Evolutionary conservation across 441 rosid genomes (phyloP), one percentile per base, ranked within the genome.

Genomic region (Geranium incanum): DNA sequence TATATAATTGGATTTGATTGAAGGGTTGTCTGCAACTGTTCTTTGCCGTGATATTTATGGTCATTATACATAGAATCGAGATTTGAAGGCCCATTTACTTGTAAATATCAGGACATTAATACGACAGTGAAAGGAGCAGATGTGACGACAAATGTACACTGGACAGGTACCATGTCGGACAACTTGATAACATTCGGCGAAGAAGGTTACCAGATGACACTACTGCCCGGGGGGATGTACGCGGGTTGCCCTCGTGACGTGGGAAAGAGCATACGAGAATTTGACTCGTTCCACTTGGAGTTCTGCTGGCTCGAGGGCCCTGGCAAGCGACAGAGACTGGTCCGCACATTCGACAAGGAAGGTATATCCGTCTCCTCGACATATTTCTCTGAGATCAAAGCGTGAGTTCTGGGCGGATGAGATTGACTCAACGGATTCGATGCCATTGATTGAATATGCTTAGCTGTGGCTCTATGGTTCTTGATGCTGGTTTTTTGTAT

Each of bases 281-380:
- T 87, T 2, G 87, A 79, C 78, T 83, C 96, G 0, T 94, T 94
- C 74, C 98, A 91, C 76, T 74, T 94, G 73, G 97, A 94, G 71
- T 90, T 94, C 69, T 86, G 97, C 76, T 91, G 97, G 98, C 85
- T 88, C 7, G 93, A 89, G 77, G 74, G 87, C 1, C 77, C 93
- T 0, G 82, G 81, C 21, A 85, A 82, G 83, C 86, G 97, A 78
- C 97, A 89, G 72, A 86, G 91, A 76, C 92, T 91, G n/a, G 81
- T 91, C 63, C 85, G 97, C 66, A 94, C 97, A 11, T 94, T 78
- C 13, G 98, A 89, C 75, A 83, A 81, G 6, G 92, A 91, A 75
- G 98, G 98, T 65, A 65, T 87, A 78, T 92, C 90, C n/a, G 93
- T 94, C 16, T 89, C 98, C 6, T 86, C 97, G 1, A 91, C 95